Evolutionary conservation across 2,329 filamentous ascomycete species (phyloP).

Genomic region (Alternaria atra): DNA sequence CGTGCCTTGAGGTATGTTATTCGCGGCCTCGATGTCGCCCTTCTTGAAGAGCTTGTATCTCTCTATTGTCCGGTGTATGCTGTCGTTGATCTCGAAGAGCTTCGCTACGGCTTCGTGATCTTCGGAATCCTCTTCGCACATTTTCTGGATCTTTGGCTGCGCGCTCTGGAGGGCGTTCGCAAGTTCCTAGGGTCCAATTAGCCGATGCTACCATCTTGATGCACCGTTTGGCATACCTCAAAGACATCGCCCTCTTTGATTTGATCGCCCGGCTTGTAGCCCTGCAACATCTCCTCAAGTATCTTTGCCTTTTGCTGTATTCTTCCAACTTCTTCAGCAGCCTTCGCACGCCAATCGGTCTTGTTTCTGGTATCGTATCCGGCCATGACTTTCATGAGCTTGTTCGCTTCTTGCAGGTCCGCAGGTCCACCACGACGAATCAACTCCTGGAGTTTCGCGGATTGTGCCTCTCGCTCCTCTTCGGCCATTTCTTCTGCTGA

Average conservation of each 20-base stretch:
- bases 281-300: conserved; percentile 90
- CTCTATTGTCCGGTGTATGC: conserved; percentile 96
- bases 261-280: conserved; percentile 80
- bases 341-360: conserved; percentile 97
- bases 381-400: conserved; percentile 99
- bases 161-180: conserved; percentile 89
- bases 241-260: conserved; percentile 76
- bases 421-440: conserved; percentile 91
- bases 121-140: conserved; percentile 98
- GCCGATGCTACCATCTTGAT: conserved; percentile 34
- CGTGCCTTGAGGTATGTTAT: conserved; percentile 83
- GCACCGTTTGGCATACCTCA: conserved; percentile 57
- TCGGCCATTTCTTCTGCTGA: conserved; percentile 99
- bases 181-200: conserved; percentile 70
- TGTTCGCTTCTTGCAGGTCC: conserved; percentile 95
- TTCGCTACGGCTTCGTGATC: conserved; percentile 96
- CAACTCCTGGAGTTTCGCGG: conserved; percentile 96
- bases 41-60: conserved; percentile 96
- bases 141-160: conserved; percentile 98
- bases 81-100: conserved; percentile 96
- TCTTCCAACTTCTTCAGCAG: conserved; percentile 91
- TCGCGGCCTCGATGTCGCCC: conserved; percentile 85
- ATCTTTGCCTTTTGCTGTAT: conserved; percentile 95
- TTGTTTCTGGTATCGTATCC: conserved; percentile 95
- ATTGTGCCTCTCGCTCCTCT: conserved; percentile 92